phyloP scores from a whole-genome alignment of 2,329 filamentous ascomycete species.

The Fusarium gaditjirri region DNA sequence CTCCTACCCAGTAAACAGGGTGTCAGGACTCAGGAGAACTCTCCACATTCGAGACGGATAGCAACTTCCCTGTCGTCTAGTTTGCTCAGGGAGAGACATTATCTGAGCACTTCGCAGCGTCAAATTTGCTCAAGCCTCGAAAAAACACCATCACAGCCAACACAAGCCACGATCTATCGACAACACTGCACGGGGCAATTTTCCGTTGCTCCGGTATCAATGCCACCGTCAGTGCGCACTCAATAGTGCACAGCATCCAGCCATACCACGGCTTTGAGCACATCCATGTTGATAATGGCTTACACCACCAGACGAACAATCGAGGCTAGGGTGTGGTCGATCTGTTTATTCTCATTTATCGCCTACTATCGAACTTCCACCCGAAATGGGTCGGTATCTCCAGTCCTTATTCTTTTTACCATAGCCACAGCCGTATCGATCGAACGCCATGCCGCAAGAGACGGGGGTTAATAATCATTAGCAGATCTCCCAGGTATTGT shows the following conservation, averaged over 20 bases:
- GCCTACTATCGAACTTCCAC: neutral
- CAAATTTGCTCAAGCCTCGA: neutral
- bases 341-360: neutral
- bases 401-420: neutral
- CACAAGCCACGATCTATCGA: conserved; percentile 1
- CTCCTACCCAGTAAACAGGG: neutral
- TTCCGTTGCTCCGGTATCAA: neutral
- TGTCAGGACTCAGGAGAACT: neutral
- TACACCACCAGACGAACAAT: neutral
- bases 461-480: neutral
- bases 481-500: neutral
- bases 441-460: conserved; percentile 9
- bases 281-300: neutral
- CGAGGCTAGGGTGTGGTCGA: neutral
- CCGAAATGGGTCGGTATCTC: conserved; percentile 16
- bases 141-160: neutral
- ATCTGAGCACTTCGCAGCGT: neutral
- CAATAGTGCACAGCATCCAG: neutral
- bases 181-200: neutral
- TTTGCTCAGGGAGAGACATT: neutral
- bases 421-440: neutral
- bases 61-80: neutral
- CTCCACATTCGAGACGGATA: neutral
- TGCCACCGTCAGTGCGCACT: neutral
- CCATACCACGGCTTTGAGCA: neutral